Conservation (phyloP, 2,329 filamentous ascomycete species). For the Pseudogymnoascus sp. region DNA sequence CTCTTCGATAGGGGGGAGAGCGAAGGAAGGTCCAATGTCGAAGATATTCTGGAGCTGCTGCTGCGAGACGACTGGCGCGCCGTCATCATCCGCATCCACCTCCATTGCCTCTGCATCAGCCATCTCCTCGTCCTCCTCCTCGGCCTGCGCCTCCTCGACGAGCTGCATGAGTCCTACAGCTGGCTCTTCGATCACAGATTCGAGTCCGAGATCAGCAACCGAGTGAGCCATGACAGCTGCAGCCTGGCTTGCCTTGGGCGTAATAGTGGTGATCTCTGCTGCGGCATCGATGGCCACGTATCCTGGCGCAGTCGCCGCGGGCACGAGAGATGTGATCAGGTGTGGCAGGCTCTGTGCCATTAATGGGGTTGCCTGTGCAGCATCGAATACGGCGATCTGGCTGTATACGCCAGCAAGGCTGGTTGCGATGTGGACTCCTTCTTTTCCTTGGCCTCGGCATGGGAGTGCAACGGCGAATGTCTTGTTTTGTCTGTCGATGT, state of each 20-base stretch:
- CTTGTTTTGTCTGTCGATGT: conserved; percentile 59
- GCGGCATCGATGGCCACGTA: conserved; percentile 70
- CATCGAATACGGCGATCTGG: conserved; percentile 58
- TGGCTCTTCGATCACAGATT: conserved; percentile 20
- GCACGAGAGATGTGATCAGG: conserved; percentile 58
- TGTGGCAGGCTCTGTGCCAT: conserved; percentile 49
- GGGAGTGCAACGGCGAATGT: conserved; percentile 57
- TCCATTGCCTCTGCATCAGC: conserved; percentile 33
- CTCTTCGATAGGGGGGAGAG: conserved; percentile 64
- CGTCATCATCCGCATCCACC: conserved; percentile 41
- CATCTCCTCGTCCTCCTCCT: conserved; percentile 24
- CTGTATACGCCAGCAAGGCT: conserved; percentile 39
- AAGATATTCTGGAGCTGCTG: conserved; percentile 65
- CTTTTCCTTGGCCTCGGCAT: conserved; percentile 25
- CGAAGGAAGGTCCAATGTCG: conserved; percentile 59
- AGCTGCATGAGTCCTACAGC: conserved; percentile 29
- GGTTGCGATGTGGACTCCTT: conserved; percentile 39
- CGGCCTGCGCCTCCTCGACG: conserved; percentile 19
- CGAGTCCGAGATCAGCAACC: conserved; percentile 46
- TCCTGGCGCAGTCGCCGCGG: conserved; percentile 56
- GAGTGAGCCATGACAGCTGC: conserved; percentile 46
- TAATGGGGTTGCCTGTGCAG: conserved; percentile 50
- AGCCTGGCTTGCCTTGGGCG: conserved; percentile 50
- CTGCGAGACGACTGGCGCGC: conserved; percentile 55
- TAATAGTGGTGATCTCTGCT: conserved; percentile 60